Base-by-base conservation (phyloP, 805 yeast genomes). In the Suhomyces xylopsoci region DNA sequence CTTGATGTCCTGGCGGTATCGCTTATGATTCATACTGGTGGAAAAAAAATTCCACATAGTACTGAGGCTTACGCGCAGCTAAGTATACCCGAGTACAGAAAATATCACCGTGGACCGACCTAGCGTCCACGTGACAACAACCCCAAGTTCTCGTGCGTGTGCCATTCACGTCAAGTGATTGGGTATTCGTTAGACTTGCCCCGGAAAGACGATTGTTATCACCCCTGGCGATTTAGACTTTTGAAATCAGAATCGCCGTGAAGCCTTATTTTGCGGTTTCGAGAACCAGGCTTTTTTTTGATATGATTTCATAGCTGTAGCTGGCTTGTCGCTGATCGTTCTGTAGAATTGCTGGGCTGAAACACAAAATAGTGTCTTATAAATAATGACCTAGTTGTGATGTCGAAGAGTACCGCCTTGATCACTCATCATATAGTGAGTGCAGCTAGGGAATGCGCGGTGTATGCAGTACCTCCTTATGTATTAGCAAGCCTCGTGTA, bases 21-120 rank as follows among this genome's bases (percentile, higher is more conserved):
- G 42, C 24, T 32, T 47, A 48, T 48, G 50, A 48, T 40, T 48
- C 50, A 48, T 40, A 48, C 10, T 28, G 45, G 25, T 42, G 26
- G 46, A 48, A 48, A 48, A 36, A 48, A 41, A 41, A 41, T 48
- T 48, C 51, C 19, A 34, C 43, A 20, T 47, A 32, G 47, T 48
- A 42, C 51, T 28, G 47, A 28, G 24, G 30, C 3, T 15, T 48
- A 48, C 51, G 45, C 46, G 7, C 7, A 9, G 42, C 42, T 17
- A 15, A 38, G 42, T n/a, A 38, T 17, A 38, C 42, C 3, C 42
- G 12, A 19, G 42, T 14, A 17, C 42, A 24, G 8, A 7, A 5
- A 1, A 17, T 38, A 15, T 38, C 42, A 38, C n/a, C 20, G 10
- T 15, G 7, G 42, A 19, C 24, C 28, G 1, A 26, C 28, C 28